Evolutionary conservation across 2,329 filamentous ascomycete species (phyloP).

Genomic region (Huntiella decipiens): DNA sequence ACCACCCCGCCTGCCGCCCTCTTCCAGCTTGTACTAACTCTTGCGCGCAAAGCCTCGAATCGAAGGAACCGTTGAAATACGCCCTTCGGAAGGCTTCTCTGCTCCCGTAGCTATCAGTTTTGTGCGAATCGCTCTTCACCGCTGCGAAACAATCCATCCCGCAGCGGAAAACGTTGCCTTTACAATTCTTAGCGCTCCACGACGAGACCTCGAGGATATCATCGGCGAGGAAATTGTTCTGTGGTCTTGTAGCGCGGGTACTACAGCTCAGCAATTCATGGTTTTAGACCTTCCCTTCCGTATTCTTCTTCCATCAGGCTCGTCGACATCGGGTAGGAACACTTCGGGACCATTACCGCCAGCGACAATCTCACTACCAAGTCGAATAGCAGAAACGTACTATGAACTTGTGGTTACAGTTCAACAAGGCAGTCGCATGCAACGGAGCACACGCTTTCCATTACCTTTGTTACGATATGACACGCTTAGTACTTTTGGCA

Average conservation of each 20-base stretch:
- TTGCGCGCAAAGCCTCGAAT: constrained; percentile 54
- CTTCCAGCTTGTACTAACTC: not conserved
- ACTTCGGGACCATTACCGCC: constrained; percentile 78
- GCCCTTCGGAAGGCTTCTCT: constrained; percentile 66
- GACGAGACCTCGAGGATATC: constrained; percentile 78
- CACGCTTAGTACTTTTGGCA: constrained; percentile 92
- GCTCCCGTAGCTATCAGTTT: constrained; percentile 81
- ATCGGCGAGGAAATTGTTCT: constrained; percentile 91
- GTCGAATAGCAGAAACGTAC: constrained; percentile 86
- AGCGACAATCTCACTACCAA: constrained; percentile 74
- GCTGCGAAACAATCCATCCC: constrained; percentile 90
- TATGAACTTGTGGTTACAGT: constrained; percentile 95
- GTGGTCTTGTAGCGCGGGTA: constrained; percentile 68
- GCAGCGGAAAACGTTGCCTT: constrained; percentile 87
- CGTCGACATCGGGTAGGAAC: constrained; percentile 57
- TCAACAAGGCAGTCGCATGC: constrained; percentile 70
- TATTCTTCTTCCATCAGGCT: constrained; percentile 87
- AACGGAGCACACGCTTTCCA: constrained; percentile 81
- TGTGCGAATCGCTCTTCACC: constrained; percentile 82
- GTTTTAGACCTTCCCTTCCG: constrained; percentile 96
- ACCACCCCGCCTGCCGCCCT: not conserved
- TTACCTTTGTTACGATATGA: constrained; percentile 87
- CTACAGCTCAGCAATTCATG: constrained; percentile 72
- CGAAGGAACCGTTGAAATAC: constrained; percentile 93
- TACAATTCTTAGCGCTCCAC: constrained; percentile 72